Evolutionary conservation across 2,329 filamentous ascomycete species (phyloP).

Genomic region (Calonectria pseudoreteaudii): DNA sequence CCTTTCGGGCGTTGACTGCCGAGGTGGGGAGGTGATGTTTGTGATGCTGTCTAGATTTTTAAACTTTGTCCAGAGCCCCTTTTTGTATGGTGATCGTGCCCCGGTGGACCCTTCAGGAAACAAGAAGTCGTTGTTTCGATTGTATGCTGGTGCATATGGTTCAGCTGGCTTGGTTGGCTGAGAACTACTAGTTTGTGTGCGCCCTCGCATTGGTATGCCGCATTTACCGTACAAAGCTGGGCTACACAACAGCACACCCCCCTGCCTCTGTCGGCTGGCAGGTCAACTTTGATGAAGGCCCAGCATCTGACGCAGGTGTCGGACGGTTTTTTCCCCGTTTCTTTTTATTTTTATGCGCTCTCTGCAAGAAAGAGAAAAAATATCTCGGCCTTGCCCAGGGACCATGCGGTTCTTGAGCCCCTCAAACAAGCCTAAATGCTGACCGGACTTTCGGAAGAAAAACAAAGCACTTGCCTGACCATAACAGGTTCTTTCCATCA

Average conservation of each 20-base stretch:
- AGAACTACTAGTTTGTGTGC: background rate
- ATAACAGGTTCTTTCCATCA: background rate
- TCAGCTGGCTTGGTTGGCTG: background rate
- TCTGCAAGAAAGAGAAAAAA: background rate
- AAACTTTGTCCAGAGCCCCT: background rate
- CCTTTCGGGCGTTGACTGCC: background rate
- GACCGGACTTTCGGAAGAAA: background rate
- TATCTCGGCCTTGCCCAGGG: background rate
- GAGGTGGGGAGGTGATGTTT: background rate
- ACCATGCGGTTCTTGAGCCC: background rate
- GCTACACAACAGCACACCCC: background rate
- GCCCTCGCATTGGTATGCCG: background rate
- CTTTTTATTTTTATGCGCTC: background rate
- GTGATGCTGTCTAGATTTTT: background rate
- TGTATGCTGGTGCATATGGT: background rate
- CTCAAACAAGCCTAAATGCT: conserved; percentile 7
- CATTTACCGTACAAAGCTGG: background rate
- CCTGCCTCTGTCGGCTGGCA: background rate
- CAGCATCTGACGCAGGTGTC: background rate
- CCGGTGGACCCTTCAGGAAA: background rate
- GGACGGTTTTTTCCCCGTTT: background rate
- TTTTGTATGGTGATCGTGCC: background rate
- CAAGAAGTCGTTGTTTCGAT: conserved; percentile 2
- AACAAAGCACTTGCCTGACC: background rate
- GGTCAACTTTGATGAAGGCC: conserved; percentile 6